phyloP scores from a whole-genome alignment of 2,329 filamentous ascomycete species.

The Aschersonia sp. region DNA sequence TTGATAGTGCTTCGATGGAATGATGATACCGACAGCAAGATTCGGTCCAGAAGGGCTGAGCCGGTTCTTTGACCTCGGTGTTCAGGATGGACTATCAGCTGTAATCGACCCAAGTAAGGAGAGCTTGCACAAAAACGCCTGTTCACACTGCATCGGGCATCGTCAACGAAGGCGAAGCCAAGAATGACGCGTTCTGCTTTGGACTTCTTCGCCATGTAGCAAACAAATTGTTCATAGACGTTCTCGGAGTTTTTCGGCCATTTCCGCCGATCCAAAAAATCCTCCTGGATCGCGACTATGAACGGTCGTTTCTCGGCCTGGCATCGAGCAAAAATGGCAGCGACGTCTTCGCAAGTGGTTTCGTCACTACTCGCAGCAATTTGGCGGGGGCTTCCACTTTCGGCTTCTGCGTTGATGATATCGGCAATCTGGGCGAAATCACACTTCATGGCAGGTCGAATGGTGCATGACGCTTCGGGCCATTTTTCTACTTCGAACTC shows the following conservation, averaged over 20 bases:
- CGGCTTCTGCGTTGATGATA: neutral
- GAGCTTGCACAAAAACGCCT: slow-evolving; percentile 17
- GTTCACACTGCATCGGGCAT: slow-evolving; percentile 30
- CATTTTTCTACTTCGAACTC: neutral
- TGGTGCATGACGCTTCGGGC: neutral
- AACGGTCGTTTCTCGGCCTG: slow-evolving; percentile 23
- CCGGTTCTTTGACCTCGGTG: slow-evolving; percentile 48
- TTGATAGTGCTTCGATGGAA: slow-evolving; percentile 19
- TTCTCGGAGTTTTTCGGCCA: slow-evolving; percentile 18
- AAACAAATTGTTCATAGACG: slow-evolving; percentile 16
- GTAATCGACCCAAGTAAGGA: slow-evolving; percentile 42
- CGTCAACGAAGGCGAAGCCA: slow-evolving; percentile 49
- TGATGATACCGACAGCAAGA: slow-evolving; percentile 27
- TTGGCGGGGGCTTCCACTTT: slow-evolving; percentile 6
- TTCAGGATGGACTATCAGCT: slow-evolving; percentile 45
- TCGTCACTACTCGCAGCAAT: slow-evolving; percentile 2
- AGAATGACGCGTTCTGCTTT: slow-evolving; percentile 26
- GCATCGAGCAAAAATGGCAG: neutral
- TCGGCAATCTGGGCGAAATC: neutral
- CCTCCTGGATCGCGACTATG: slow-evolving; percentile 25
- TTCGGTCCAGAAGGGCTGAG: slow-evolving; percentile 52
- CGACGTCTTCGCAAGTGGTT: slow-evolving; percentile 2
- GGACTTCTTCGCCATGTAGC: slow-evolving; percentile 11
- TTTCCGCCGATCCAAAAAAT: slow-evolving; percentile 15
- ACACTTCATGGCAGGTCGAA: neutral